Base-by-base conservation (phyloP, 495 filamentous ascomycete species). In the Neurospora cerealis region DNA sequence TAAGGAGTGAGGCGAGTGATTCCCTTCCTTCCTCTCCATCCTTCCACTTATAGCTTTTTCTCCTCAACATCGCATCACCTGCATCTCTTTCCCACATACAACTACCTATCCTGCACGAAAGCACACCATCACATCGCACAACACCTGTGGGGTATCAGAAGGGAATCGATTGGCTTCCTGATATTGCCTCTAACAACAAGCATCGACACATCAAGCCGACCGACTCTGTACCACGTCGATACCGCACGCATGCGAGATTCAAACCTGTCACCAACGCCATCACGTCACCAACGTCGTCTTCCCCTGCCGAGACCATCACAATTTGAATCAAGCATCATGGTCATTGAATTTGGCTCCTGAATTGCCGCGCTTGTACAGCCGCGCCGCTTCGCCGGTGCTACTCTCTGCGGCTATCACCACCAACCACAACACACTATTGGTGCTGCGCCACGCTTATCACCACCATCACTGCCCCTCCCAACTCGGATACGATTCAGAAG, bases 1-100 rank as follows among this genome's bases (percentile, higher is more conserved):
- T 28, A 36, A 73, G 73, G 60, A 76, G 72, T 39, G 69, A 46
- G 42, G 28, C 32, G n/a, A 36, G 19, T 44, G 38, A 60, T 62
- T 34, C 69, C 69, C 37, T 60, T 37, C 34, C 32, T 32, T 38
- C 4, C 70, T 37, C 54, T 28, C 24, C 24, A 28, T 72, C 34
- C 70, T 60, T 46, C 36, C 73, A 71, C 70, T 36, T 38, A 62
- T 62, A 69, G 48, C 69, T 60, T 73, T 36, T 54, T 54, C 38
- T 62, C 71, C n/a, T 69, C 38, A 38, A 39, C 42, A 15, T 70
- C 24, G 15, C 42, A 39, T 42, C 71, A 21, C 21, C 9, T 71
- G 15, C 46, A 46, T 36, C 37, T 24, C 54, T 66, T 38, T 70
- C 62, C 21, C 41, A 41, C 19, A 19, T 28, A 42, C 0, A 42